These are phyloP conservation scores for Sorghum bicolor DNA, from an alignment of 176 grass and related monocot genomes.

Conservation along the genomic window Sorghum_bicolor_NCBIv3 NC_012871.2:9529501-9530000, in stretches of 20 bases:
- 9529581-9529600: no score
- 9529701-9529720: no score
- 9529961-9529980: constrained; percentile 59
- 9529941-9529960: constrained; percentile 45
- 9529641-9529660: no score
- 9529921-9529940: constrained; percentile 40
- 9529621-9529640: no score
- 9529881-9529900: not conserved
- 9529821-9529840: constrained; percentile 27
- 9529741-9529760: not conserved
- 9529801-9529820: not conserved
- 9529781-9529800: constrained; percentile 33
- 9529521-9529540: no score
- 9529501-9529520: no score
- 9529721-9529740: no score
- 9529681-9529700: no score
- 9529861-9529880: constrained; percentile 24
- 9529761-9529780: constrained; percentile 24
- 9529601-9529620: no score
- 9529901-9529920: not conserved
- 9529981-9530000: not conserved
- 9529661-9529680: no score
- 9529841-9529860: constrained; percentile 29
- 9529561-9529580: not conserved
- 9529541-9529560: not conserved